Conservation (phyloP, 2,329 filamentous ascomycete genomes). For the Rhexocercosporidium sp. region DNA sequence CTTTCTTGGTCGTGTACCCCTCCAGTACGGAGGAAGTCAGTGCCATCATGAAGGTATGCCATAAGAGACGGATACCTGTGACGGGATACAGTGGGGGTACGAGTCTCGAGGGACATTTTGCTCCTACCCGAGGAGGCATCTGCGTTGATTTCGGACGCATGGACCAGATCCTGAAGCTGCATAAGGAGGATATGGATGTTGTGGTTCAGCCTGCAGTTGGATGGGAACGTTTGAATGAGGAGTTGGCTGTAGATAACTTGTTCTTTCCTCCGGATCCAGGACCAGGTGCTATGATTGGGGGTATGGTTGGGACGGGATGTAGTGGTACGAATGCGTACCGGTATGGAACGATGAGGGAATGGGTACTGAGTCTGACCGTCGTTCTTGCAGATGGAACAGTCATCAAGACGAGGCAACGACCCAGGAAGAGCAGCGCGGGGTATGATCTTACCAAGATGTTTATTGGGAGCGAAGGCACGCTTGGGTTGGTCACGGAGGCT, state of each 20-base stretch:
- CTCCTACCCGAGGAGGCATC: constrained; percentile 80
- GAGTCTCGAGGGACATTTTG: constrained; percentile 87
- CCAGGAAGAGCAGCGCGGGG: constrained; percentile 87
- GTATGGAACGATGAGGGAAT: constrained; percentile 94
- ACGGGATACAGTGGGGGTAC: constrained; percentile 89
- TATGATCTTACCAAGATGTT: constrained; percentile 92
- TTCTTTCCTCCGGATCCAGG: constrained; percentile 95
- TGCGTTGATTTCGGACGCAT: constrained; percentile 87
- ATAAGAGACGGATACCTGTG: constrained; percentile 79
- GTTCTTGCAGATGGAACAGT: constrained; percentile 89
- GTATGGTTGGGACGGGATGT: constrained; percentile 78
- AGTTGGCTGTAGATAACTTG: constrained; percentile 72
- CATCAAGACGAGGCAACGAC: constrained; percentile 86
- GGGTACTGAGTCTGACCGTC: constrained; percentile 86
- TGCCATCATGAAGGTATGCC: constrained; percentile 88
- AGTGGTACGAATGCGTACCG: constrained; percentile 88
- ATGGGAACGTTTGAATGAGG: constrained; percentile 85
- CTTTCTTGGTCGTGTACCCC: constrained; percentile 79
- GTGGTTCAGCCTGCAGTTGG: constrained; percentile 82
- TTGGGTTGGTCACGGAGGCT: constrained; percentile 90
- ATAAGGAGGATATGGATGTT: constrained; percentile 79
- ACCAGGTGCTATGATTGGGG: constrained; percentile 90
- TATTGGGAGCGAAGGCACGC: constrained; percentile 88
- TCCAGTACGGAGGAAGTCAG: constrained; percentile 81
- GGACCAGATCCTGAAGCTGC: constrained; percentile 78